Conservation (phyloP, 179 eudicot species). For the Beta macrorhiza region DNA sequence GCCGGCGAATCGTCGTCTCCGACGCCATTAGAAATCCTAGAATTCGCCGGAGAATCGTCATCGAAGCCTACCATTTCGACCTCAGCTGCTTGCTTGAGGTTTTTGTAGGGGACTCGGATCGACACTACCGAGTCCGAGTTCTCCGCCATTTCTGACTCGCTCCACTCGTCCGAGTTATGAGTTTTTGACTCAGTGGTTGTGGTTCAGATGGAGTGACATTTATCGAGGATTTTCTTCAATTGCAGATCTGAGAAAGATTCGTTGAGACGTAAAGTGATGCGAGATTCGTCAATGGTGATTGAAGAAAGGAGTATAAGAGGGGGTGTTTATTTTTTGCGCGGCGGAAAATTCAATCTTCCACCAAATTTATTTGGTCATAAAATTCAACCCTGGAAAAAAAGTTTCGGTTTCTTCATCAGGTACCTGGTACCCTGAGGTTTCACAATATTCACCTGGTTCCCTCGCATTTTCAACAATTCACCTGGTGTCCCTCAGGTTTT, state of each 20-base stretch:
- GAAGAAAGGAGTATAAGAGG: background rate
- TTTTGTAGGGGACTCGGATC: slow-evolving; percentile 71
- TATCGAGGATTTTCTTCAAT: background rate
- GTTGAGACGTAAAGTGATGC: slow-evolving; percentile 11
- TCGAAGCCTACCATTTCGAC: slow-evolving; percentile 52
- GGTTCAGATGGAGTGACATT: background rate
- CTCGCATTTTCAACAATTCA: too few relatives aligned
- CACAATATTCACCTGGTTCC: too few relatives aligned
- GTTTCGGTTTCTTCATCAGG: too few relatives aligned
- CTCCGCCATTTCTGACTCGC: slow-evolving; percentile 22
- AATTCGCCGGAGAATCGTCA: slow-evolving; percentile 19
- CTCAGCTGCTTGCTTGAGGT: slow-evolving; percentile 50
- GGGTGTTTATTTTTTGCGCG: background rate
- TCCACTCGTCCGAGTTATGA: slow-evolving; percentile 5
- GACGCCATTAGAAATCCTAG: slow-evolving; percentile 37
- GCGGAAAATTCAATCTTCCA: background rate
- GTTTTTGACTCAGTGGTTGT: slow-evolving; percentile 22
- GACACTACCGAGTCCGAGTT: slow-evolving; percentile 54
- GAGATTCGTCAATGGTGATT: background rate
- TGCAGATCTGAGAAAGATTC: background rate
- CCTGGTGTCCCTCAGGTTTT: too few relatives aligned
- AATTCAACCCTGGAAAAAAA: too few relatives aligned
- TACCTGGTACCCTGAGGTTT: too few relatives aligned
- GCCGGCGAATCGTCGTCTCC: slow-evolving; percentile 17
- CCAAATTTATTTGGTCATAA: too few relatives aligned